Evolutionary conservation across 495 filamentous ascomycete species (phyloP).

Genomic region (Tuber aestivum): DNA sequence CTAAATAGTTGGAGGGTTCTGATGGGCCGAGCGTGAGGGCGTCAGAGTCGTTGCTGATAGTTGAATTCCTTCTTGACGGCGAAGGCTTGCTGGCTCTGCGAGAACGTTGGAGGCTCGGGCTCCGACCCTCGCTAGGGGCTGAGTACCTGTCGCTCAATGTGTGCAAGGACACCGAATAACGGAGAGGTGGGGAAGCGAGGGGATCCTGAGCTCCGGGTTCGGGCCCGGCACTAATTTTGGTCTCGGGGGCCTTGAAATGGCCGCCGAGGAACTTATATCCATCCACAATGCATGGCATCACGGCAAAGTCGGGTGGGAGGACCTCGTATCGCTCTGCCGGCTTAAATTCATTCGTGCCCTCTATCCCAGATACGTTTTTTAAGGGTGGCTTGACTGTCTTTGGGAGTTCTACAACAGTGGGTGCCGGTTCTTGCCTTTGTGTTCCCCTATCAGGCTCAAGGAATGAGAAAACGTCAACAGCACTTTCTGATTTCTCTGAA

Average conservation of each 20-base stretch:
- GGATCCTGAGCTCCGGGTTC: constrained; percentile 11
- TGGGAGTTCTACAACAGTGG: constrained; percentile 17
- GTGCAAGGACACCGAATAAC: constrained; percentile 35
- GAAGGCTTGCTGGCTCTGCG: constrained; percentile 35
- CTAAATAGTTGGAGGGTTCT: constrained; percentile 14
- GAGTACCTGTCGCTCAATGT: constrained; percentile 21
- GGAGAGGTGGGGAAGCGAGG: constrained; percentile 26
- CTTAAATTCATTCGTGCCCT: constrained; percentile 25
- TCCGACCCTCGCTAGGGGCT: constrained; percentile 16
- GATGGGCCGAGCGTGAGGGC: constrained; percentile 19
- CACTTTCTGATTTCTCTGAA: constrained; percentile 4
- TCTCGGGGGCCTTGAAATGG: constrained; percentile 25
- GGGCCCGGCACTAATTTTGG: constrained; percentile 17
- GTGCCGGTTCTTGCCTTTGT: constrained; percentile 9
- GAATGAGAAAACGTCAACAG: constrained; percentile 29
- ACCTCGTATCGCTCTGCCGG: constrained; percentile 15
- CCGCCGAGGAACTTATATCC: constrained; percentile 33
- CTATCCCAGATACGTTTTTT: constrained; percentile 23
- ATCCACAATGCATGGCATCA: constrained; percentile 21
- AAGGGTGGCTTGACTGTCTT: constrained; percentile 14
- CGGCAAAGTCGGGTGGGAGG: constrained; percentile 38
- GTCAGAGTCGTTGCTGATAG: constrained; percentile 16
- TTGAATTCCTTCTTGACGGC: constrained; percentile 29
- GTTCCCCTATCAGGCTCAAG: constrained; percentile 22
- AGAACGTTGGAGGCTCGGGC: constrained; percentile 38